These are phyloP conservation scores for Inga oerstediana DNA, from an alignment of 306 rosid species.

Conservation along the genomic window DNA sequence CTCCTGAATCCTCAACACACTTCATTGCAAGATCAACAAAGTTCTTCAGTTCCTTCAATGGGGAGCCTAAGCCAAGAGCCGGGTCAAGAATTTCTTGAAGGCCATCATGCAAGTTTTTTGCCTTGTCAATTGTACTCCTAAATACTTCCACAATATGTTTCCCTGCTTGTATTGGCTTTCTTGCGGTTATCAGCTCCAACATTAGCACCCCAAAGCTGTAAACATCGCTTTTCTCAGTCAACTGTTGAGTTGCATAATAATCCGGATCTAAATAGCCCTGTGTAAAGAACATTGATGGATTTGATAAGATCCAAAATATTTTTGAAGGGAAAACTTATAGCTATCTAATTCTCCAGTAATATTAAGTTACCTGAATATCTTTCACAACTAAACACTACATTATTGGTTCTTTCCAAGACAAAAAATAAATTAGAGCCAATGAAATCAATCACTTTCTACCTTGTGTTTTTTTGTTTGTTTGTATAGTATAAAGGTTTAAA, in stretches of 20 bases:
- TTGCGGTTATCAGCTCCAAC: conserved; percentile 56
- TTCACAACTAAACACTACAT: neutral
- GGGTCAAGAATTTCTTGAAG: no score
- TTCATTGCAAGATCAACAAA: no score
- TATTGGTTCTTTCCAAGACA: neutral
- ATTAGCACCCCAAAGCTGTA: conserved; percentile 57
- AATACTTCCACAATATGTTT: conserved; percentile 43
- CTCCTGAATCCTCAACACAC: no score
- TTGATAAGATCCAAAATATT: neutral
- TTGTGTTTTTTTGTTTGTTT: no score
- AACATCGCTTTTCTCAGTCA: conserved; percentile 58
- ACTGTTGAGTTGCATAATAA: conserved; percentile 48
- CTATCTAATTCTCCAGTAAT: neutral
- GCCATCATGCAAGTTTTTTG: neutral
- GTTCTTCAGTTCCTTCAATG: no score
- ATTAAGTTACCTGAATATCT: neutral
- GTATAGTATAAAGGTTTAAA: no score
- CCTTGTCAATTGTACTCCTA: conserved; percentile 33
- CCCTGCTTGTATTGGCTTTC: conserved; percentile 45
- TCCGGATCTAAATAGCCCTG: conserved; percentile 69
- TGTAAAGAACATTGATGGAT: neutral
- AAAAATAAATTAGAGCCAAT: no score
- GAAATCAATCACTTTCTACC: neutral
- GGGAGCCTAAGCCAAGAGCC: no score
- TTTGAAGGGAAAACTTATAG: neutral